phyloP scores from a whole-genome alignment of 1,139 yeast genomes.

The Taiozyma sp. region DNA sequence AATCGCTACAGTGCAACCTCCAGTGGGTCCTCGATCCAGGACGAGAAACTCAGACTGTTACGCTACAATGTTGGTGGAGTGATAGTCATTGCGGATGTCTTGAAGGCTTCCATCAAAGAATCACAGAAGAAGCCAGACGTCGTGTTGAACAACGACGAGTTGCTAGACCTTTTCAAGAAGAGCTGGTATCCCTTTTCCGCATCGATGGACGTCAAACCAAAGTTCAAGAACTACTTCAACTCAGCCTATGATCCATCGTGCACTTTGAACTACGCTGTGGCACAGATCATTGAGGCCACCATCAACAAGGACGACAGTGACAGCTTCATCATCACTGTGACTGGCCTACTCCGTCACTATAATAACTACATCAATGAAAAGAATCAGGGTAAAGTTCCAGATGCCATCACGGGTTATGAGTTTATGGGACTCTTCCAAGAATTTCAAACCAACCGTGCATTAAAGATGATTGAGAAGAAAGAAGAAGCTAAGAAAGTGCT shows the following conservation, averaged over 20 bases:
- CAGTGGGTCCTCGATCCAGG: neutral
- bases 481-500: slow-evolving; percentile 6
- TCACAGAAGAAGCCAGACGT: neutral
- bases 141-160: neutral
- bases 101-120: slow-evolving; percentile 1
- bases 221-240: slow-evolving; percentile 7
- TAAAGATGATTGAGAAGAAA: slow-evolving; percentile 3
- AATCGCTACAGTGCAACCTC: neutral
- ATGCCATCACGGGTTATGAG: slow-evolving; percentile 11
- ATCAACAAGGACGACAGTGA: neutral
- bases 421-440: slow-evolving; percentile 7
- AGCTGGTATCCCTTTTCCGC: neutral
- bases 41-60: slow-evolving; percentile 2
- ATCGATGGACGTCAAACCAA: neutral
- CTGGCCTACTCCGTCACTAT: neutral
- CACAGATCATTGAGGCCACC: slow-evolving; percentile 4
- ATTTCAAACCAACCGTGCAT: slow-evolving; percentile 8
- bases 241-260: slow-evolving; percentile 12
- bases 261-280: slow-evolving; percentile 12
- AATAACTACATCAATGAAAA: neutral
- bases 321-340: neutral
- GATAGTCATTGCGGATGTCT: slow-evolving; percentile 10
- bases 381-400: neutral
- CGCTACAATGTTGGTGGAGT: slow-evolving; percentile 21
- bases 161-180: neutral